Evolutionary conservation across 2,329 filamentous ascomycete species (phyloP), one percentile per base, ranked within the genome.

Genomic region (Colletotrichum eremochloae): DNA sequence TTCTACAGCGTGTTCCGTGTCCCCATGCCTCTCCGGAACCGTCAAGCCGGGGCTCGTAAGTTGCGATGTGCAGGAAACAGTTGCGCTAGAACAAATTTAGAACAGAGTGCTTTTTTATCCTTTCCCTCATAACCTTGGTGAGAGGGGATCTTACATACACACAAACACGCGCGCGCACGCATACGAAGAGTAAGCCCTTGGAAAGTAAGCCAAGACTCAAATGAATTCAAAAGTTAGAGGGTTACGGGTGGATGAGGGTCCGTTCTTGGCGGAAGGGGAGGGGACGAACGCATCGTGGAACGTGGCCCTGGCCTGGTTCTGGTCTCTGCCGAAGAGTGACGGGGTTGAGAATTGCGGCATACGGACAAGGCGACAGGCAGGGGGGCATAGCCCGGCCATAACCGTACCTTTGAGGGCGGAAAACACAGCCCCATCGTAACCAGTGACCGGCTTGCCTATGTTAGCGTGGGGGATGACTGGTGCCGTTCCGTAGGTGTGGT

Each of bases 31-130:
- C 36, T 36, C 20, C 33, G 20, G 20, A 29, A 12, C 12, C 33
- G 7, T 9, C 36, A 24, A 29, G 36, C 40, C 14, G 20, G 20
- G 20, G 40, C 50, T 12, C 24, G 57, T 15, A 61, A 46, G 57
- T 61, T 46, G n/a, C 11, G 57, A 61, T 61, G 40, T 61, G 57
- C 57, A 29, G 24, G n/a, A 29, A 40, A 46, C 14, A 20, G 15
- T 11, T 12, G 29, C 38, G 40, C 57, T 46, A 33, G 57, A 58
- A 40, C 55, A 12, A n/a, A 42, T 58, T 14, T 5, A 58, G 31
- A 58, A 18, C 36, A 29, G 36, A n/a, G 20, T 29, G 36, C 7
- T 24, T 11, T 18, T 5, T 11, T 29, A 4, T 4, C 52, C 8
- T 9, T 55, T 56, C 15, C 55, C 38, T 9, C 55, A 40, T 12